Conservation (phyloP, 2,329 filamentous ascomycete genomes). For the Dactylellina leptospora region DNA sequence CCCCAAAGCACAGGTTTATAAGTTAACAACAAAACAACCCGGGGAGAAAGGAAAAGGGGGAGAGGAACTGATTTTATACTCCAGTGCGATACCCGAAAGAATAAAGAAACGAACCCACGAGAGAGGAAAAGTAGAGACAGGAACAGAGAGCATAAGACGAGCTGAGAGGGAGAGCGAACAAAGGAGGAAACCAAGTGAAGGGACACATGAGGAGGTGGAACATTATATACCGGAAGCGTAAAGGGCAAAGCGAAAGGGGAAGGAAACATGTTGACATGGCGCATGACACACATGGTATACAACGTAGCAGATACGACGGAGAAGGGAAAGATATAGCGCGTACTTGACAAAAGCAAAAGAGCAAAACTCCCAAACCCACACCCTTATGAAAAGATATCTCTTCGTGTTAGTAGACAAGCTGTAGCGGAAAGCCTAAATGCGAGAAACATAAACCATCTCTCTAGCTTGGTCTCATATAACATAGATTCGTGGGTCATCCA, state of each 20-base stretch:
- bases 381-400: constrained; percentile 10
- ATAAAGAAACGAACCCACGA: constrained; percentile 47
- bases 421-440: constrained; percentile 26
- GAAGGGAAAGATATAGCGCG: constrained; percentile 2
- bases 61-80: constrained; percentile 51
- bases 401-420: constrained; percentile 25
- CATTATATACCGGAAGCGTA: constrained; percentile 25
- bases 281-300: constrained; percentile 52
- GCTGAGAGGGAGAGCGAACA: constrained; percentile 13
- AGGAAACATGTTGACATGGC: constrained; percentile 35
- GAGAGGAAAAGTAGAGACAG: constrained; percentile 16
- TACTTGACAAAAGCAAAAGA: background rate
- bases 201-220: constrained; percentile 22
- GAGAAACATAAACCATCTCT: constrained; percentile 27
- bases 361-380: constrained; percentile 20
- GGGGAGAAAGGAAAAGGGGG: constrained; percentile 9
- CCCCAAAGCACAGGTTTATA: constrained; percentile 39
- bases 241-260: constrained; percentile 9
- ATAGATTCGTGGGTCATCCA: constrained; percentile 31
- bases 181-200: constrained; percentile 7
- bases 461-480: constrained; percentile 22
- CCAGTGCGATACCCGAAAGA: constrained; percentile 48
- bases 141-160: constrained; percentile 18
- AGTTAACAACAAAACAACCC: constrained; percentile 14
- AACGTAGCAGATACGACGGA: constrained; percentile 22